Evolutionary conservation across 331 rosid genomes (phyloP).

Genomic region (Malus hybrid): DNA sequence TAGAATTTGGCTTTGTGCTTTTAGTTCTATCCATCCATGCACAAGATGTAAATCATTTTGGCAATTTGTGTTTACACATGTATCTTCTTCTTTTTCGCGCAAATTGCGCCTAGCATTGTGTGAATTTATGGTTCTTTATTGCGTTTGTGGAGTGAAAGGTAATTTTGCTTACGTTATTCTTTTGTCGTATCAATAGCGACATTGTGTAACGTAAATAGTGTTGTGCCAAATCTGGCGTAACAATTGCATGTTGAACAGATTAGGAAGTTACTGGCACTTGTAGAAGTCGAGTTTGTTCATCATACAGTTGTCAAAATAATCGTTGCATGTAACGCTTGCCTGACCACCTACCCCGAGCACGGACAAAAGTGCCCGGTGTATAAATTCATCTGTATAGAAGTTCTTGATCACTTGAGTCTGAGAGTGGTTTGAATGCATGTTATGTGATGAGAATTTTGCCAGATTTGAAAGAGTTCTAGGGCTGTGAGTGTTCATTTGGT

Average conservation of each 20-base stretch:
- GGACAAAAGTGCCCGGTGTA: not conserved
- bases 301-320: conserved; percentile 27
- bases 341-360: not conserved
- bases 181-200: conserved; percentile 12
- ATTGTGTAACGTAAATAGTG: not conserved
- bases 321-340: conserved; percentile 22
- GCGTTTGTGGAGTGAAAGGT: not conserved
- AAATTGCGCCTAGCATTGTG: not conserved
- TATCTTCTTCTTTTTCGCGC: not conserved
- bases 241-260: conserved; percentile 5
- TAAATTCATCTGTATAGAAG: not conserved
- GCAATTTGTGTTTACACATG: not conserved
- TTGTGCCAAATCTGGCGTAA: conserved; percentile 7
- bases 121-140: not conserved
- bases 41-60: conserved; percentile 3
- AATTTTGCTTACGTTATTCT: not conserved
- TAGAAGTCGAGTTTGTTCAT: conserved; percentile 1
- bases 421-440: not conserved
- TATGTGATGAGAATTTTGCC: not conserved
- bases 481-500: conserved; percentile 8
- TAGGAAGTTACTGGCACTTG: conserved; percentile 12
- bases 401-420: not conserved
- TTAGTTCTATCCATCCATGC: not conserved
- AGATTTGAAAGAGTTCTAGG: not conserved
- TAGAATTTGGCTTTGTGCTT: not conserved